phyloP scores from a whole-genome alignment of 805 yeast species.

The Myxozyma melibiosi region DNA sequence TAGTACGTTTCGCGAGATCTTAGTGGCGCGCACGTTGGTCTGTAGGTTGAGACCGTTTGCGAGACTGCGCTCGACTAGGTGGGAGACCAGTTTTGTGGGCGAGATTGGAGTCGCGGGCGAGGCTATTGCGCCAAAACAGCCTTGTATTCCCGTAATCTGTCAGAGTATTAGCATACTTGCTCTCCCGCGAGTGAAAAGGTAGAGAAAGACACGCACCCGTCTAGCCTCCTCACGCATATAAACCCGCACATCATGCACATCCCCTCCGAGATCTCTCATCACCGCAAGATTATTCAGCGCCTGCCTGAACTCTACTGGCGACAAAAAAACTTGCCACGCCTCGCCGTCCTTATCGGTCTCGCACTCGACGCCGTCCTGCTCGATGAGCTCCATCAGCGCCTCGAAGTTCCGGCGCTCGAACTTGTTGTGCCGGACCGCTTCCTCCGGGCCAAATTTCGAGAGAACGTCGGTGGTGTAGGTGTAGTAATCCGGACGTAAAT shows the following conservation, averaged over 20 bases:
- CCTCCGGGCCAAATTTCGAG: slow-evolving; percentile 36
- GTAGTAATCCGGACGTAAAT: slow-evolving; percentile 45
- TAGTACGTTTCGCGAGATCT: slow-evolving; percentile 33
- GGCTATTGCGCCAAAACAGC: slow-evolving; percentile 42
- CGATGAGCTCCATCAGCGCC: slow-evolving; percentile 43
- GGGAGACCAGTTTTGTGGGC: slow-evolving; percentile 48
- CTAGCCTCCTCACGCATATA: slow-evolving; percentile 24
- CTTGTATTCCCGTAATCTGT: slow-evolving; percentile 39
- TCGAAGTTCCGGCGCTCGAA: slow-evolving; percentile 46
- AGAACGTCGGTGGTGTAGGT: slow-evolving; percentile 9
- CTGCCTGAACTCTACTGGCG: slow-evolving; percentile 25
- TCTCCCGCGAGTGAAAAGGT: background rate
- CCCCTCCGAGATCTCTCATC: slow-evolving; percentile 28
- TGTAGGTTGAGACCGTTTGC: slow-evolving; percentile 47
- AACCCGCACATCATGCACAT: slow-evolving; percentile 25
- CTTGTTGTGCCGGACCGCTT: slow-evolving; percentile 45
- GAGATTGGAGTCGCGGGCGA: slow-evolving; percentile 51
- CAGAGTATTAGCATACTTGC: slow-evolving; percentile 37
- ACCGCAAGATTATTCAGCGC: slow-evolving; percentile 21
- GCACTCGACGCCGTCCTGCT: slow-evolving; percentile 45
- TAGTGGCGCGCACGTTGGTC: slow-evolving; percentile 47
- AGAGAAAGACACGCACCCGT: slow-evolving; percentile 1
- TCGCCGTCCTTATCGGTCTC: slow-evolving; percentile 44
- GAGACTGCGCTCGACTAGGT: slow-evolving; percentile 42
- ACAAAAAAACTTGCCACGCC: slow-evolving; percentile 37